Evolutionary conservation across 352 stramenopile genomes (phyloP), one percentile per base, ranked within the genome.

Genomic region (Pythium pyrilobum): DNA sequence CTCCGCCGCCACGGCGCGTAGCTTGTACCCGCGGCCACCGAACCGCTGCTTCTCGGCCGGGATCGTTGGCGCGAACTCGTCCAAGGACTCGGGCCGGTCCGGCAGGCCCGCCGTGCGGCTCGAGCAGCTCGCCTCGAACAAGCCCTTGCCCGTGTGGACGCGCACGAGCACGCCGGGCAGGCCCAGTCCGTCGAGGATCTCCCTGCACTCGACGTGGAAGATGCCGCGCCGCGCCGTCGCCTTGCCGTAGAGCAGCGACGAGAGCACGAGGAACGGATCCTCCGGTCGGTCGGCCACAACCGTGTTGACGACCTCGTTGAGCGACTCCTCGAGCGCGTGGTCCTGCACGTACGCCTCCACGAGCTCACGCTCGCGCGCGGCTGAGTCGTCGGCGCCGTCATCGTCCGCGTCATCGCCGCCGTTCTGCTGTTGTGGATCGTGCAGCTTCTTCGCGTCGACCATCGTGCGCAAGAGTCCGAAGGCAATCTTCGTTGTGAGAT

Each of bases 231-330:
- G 75, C 13, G 77, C 63, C 1, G 77, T 91, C 10, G 81, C 77
- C 2, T 71, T 74, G 25, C 62, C 68, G 29, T 82, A 78, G 23
- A 90, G 64, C 20, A 87, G 50, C 18, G 73, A 70, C 13, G 75
- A 87, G 40, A 92, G 68, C 57, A 87, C 72, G 24, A 88, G 54
- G 53, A 87, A 81, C 29, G 82, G 82, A 53, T 92, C 82, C 12
- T 68, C 66, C 1, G 81, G 82, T 1, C 79, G 75, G 45, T 64
- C 65, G 12, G 71, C 73, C 23, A 92, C 77, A 32, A 92, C 66
- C 40, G 83, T 64, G 66, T 90, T 92, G 41, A 92, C 69, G 16
- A 78, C 64, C 12, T 87, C 72, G 43, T 89, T 92, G 1, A 92
- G 67, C 9, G 69, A 64, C 27, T 59, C 61, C 56, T 92, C 82